Conservation (phyloP, 1,284 basidiomycete species). For the Vanrija sp. region DNA sequence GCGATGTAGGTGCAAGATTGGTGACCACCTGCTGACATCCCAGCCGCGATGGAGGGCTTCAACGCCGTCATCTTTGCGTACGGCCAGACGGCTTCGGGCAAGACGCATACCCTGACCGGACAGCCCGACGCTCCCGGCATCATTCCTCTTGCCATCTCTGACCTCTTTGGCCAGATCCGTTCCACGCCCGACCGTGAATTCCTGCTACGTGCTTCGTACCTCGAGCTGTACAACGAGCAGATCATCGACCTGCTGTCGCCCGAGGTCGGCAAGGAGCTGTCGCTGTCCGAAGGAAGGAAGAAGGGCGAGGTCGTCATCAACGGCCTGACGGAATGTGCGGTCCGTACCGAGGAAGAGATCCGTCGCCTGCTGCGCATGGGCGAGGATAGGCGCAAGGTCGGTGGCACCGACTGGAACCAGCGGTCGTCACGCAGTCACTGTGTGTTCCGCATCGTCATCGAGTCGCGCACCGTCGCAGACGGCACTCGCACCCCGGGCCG, state of each 20-base stretch:
- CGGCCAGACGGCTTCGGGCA: slow-evolving; percentile 67
- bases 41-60: slow-evolving; percentile 90
- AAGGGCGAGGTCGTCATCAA: slow-evolving; percentile 48
- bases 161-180: slow-evolving; percentile 53
- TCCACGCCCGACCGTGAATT: slow-evolving; percentile 65
- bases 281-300: slow-evolving; percentile 46
- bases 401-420: slow-evolving; percentile 96
- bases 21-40: slow-evolving; percentile 3
- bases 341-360: slow-evolving; percentile 82
- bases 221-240: slow-evolving; percentile 95
- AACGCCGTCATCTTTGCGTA: slow-evolving; percentile 94
- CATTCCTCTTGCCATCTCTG: slow-evolving; percentile 79
- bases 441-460: slow-evolving; percentile 75
- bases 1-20: slow-evolving; percentile 46
- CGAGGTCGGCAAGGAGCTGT: slow-evolving; percentile 35
- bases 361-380: slow-evolving; percentile 78
- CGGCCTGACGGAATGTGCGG: slow-evolving; percentile 57
- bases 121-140: slow-evolving; percentile 83
- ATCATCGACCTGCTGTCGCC: slow-evolving; percentile 61
- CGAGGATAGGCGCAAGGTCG: slow-evolving; percentile 82
- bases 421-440: slow-evolving; percentile 87
- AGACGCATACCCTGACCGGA: slow-evolving; percentile 87
- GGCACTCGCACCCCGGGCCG: slow-evolving; percentile 9
- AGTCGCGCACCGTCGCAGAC: slow-evolving; percentile 13
- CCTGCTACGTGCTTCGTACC: slow-evolving; percentile 86